Evolutionary conservation across 73 alveolate species (phyloP).

Genomic region (Paraurostyla sp.): DNA sequence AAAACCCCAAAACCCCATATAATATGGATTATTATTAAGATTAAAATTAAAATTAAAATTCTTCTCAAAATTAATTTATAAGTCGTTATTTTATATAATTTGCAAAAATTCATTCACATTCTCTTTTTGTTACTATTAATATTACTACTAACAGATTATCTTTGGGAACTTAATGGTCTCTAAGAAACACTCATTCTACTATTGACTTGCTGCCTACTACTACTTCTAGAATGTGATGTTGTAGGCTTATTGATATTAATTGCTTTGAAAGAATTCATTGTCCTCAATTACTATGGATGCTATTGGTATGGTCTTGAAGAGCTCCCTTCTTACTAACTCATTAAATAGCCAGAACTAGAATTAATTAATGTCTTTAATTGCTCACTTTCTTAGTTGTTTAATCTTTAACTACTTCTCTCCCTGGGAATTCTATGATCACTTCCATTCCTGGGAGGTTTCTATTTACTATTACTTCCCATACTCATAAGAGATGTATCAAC

Average conservation of each 20-base stretch:
- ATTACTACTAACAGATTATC: no score
- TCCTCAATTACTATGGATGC: neutral
- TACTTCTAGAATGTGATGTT: neutral
- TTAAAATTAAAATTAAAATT: no score
- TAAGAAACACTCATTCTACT: constrained; percentile 16
- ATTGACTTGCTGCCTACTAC: constrained; percentile 7
- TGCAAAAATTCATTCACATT: no score
- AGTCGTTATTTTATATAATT: no score
- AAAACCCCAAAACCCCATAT: no score
- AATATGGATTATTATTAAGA: no score
- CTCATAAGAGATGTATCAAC: neutral
- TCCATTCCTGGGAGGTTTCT: neutral
- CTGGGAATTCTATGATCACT: neutral
- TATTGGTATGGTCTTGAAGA: neutral
- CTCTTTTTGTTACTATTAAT: no score
- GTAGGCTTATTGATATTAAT: neutral
- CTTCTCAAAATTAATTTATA: no score
- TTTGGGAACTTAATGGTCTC: no score
- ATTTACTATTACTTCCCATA: neutral
- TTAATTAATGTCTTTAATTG: neutral
- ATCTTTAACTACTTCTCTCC: neutral
- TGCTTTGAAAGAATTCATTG: neutral
- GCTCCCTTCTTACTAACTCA: neutral
- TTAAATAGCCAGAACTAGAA: constrained; percentile 8
- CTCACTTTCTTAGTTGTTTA: neutral